phyloP scores from a whole-genome alignment of 129 eudicot species.

The Mikania micrantha region DNA sequence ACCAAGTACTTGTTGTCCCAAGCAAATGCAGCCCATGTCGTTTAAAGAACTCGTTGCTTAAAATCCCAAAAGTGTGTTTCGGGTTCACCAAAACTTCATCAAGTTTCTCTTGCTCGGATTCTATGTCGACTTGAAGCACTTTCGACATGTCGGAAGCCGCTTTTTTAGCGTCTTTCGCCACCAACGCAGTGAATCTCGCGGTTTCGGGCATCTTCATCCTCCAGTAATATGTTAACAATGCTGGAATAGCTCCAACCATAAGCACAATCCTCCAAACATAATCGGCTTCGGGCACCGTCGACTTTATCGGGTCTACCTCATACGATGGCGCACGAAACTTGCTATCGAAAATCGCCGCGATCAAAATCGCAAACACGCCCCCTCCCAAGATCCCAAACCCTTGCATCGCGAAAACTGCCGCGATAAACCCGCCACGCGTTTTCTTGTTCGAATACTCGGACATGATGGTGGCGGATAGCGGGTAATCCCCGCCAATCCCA shows the following conservation, averaged over 20 bases:
- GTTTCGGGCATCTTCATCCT: constrained; percentile 61
- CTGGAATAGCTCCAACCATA: not conserved
- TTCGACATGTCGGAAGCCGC: constrained; percentile 53
- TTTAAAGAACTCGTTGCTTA: constrained; percentile 24
- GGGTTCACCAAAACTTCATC: constrained; percentile 8
- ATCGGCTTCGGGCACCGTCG: constrained; percentile 1
- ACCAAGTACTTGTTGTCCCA: constrained; percentile 55
- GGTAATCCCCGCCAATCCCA: not conserved
- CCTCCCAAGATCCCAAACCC: constrained; percentile 5
- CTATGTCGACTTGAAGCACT: constrained; percentile 36
- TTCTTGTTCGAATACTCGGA: not conserved
- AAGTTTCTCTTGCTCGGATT: constrained; percentile 30
- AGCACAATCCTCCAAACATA: not conserved
- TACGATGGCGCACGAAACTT: not conserved
- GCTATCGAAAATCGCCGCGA: not conserved
- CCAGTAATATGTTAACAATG: constrained; percentile 26
- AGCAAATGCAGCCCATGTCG: constrained; percentile 49
- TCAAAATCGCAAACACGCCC: not conserved
- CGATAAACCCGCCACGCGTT: constrained; percentile 1
- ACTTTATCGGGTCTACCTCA: not conserved
- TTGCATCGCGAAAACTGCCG: not conserved
- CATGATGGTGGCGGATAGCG: not conserved
- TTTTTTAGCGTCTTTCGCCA: constrained; percentile 37
- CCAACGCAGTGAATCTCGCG: constrained; percentile 47
- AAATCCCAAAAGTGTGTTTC: constrained; percentile 24